Percentiles rank a stretch among this genome's conserved stretches.
Evolutionary conservation across 257 asterid species (phyloP).

Genomic region (Anisodus acutangulus): DNA sequence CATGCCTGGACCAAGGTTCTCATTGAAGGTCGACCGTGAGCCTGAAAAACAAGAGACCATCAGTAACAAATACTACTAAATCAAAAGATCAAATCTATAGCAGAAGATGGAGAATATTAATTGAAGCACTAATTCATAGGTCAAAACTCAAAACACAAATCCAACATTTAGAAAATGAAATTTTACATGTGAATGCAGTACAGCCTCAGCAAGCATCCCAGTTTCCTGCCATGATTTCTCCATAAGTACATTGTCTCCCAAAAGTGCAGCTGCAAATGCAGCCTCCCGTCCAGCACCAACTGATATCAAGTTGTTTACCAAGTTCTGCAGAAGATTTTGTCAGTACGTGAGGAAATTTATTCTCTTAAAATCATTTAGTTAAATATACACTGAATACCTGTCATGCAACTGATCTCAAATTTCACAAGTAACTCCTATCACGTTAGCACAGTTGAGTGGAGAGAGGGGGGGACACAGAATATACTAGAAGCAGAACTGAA

Average conservation of each 20-base stretch:
- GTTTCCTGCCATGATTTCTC: slow-evolving; percentile 98
- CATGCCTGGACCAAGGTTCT: slow-evolving; percentile 90
- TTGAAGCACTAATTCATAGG: slow-evolving; percentile 4
- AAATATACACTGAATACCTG: slow-evolving; percentile 18
- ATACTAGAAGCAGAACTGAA: slow-evolving; percentile 26
- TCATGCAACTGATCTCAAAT: not conserved
- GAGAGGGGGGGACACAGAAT: not conserved
- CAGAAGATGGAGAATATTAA: not conserved
- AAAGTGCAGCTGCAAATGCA: slow-evolving; percentile 93
- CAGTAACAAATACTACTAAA: slow-evolving; percentile 27
- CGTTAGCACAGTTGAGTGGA: slow-evolving; percentile 12
- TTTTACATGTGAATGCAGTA: slow-evolving; percentile 86
- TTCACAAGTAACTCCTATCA: not conserved
- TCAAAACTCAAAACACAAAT: slow-evolving; percentile 9
- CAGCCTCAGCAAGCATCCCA: slow-evolving; percentile 99
- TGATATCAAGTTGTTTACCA: slow-evolving; percentile 82
- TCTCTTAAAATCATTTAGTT: slow-evolving; percentile 1
- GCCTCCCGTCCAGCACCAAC: slow-evolving; percentile 97
- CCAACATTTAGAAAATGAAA: not conserved
- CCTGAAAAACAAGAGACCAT: slow-evolving; percentile 51
- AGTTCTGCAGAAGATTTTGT: slow-evolving; percentile 59
- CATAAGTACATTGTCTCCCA: slow-evolving; percentile 95
- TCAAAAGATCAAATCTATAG: slow-evolving; percentile 7
- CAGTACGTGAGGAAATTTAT: not conserved
- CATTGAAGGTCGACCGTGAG: slow-evolving; percentile 91